phyloP scores from a whole-genome alignment of 1,284 basidiomycete genomes.

The Butyriboletus appendiculatus region DNA sequence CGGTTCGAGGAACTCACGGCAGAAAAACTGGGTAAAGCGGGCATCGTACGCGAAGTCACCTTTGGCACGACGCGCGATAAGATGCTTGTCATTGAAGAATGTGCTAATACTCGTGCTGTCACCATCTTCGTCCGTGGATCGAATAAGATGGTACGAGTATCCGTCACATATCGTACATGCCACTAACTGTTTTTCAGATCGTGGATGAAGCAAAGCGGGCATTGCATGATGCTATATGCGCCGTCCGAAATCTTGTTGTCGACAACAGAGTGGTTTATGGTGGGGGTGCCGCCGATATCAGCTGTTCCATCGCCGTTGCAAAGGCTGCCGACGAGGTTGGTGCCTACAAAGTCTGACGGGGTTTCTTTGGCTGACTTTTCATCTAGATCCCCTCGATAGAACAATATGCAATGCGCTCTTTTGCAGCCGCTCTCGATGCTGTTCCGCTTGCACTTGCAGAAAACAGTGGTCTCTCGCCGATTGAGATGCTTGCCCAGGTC shows the following conservation, averaged over 20 bases:
- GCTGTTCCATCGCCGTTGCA: slow-evolving; percentile 89
- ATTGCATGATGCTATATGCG: slow-evolving; percentile 96
- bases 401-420: slow-evolving; percentile 99
- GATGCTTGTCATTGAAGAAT: slow-evolving; percentile 99
- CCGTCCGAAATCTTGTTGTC: slow-evolving; percentile 91
- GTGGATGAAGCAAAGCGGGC: slow-evolving; percentile 99
- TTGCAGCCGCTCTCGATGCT: slow-evolving; percentile 91
- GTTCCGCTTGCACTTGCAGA: slow-evolving; percentile 95
- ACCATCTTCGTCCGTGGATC: slow-evolving; percentile 97
- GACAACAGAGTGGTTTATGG: slow-evolving; percentile 99
- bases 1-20: slow-evolving; percentile 94
- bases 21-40: slow-evolving; percentile 92
- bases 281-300: slow-evolving; percentile 97
- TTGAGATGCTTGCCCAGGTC: slow-evolving; percentile 94
- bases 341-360: slow-evolving; percentile 2
- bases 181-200: slow-evolving; percentile 56
- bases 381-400: slow-evolving; percentile 90
- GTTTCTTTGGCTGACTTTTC: background rate
- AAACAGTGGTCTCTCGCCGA: slow-evolving; percentile 95
- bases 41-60: slow-evolving; percentile 89
- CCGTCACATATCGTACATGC: background rate
- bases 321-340: slow-evolving; percentile 91
- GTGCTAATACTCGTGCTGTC: slow-evolving; percentile 94
- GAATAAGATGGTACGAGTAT: slow-evolving; percentile 89
- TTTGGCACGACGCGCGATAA: slow-evolving; percentile 99